A percentile compares a stretch with the other conserved stretches of the same genome.
Conservation (phyloP, 208 protist genomes). For the Leishmania gerbilli region DNA sequence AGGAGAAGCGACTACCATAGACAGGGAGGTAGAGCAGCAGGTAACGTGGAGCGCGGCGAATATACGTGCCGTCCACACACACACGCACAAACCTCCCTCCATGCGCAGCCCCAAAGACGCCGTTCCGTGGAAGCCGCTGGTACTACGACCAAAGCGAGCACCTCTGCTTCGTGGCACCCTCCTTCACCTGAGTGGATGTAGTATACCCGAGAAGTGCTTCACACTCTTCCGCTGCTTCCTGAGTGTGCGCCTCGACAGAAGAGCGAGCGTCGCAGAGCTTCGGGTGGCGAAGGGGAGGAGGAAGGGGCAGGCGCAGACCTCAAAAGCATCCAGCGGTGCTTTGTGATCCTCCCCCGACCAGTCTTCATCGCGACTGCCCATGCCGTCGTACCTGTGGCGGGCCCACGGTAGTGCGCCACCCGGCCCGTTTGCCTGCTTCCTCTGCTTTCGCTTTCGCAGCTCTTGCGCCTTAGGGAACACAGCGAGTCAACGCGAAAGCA, state of each 20-base stretch:
- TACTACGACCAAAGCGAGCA: background rate
- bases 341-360: background rate
- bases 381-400: background rate
- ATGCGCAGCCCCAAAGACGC: background rate
- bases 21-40: background rate
- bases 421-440: no score
- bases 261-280: background rate
- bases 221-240: background rate
- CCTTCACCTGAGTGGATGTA: no score
- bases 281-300: no score
- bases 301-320: background rate
- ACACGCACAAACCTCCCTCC: background rate
- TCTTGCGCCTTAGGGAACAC: background rate
- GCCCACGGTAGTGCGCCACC: no score
- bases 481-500: background rate
- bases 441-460: conserved; percentile 1
- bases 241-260: background rate
- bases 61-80: background rate
- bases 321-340: background rate
- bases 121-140: background rate
- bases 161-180: background rate
- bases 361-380: background rate
- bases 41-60: background rate
- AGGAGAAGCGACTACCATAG: background rate
- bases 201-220: background rate